Percentiles rank a stretch among this genome's conserved stretches.
Evolutionary conservation across 2,329 filamentous ascomycete genomes (phyloP).

Genomic region (Scolecobasidium constrictum): DNA sequence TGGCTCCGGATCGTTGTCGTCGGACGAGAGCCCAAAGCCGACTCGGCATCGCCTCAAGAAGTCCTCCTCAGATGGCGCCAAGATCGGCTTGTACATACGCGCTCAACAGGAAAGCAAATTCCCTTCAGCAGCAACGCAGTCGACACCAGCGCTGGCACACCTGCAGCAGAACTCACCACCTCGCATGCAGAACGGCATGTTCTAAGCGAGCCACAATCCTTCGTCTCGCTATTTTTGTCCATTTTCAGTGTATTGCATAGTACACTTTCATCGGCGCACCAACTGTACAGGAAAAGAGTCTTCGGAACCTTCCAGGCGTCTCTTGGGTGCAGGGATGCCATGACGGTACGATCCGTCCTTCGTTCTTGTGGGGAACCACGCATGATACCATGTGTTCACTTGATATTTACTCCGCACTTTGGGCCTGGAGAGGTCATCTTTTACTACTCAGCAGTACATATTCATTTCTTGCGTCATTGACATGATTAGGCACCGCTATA

Average conservation of each 20-base stretch:
- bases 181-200: constrained; percentile 11
- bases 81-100: constrained; percentile 19
- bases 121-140: constrained; percentile 10
- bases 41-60: constrained; percentile 8
- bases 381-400: neutral
- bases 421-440: neutral
- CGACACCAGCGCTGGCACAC: constrained; percentile 12
- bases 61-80: constrained; percentile 9
- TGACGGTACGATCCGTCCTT: too few species aligned
- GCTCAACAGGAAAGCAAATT: constrained; percentile 24
- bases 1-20: neutral
- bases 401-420: neutral
- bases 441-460: neutral
- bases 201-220: constrained; percentile 5
- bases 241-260: too few species aligned
- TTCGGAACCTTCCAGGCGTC: too few species aligned
- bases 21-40: constrained; percentile 7
- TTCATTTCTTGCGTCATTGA: neutral
- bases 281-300: too few species aligned
- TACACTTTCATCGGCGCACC: too few species aligned
- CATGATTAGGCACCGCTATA: neutral
- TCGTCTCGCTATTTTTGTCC: too few species aligned
- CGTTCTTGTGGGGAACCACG: too few species aligned
- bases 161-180: constrained; percentile 7
- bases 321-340: too few species aligned